phyloP scores from a whole-genome alignment of 2,329 filamentous ascomycete species.

The Colletotrichum sidae region DNA sequence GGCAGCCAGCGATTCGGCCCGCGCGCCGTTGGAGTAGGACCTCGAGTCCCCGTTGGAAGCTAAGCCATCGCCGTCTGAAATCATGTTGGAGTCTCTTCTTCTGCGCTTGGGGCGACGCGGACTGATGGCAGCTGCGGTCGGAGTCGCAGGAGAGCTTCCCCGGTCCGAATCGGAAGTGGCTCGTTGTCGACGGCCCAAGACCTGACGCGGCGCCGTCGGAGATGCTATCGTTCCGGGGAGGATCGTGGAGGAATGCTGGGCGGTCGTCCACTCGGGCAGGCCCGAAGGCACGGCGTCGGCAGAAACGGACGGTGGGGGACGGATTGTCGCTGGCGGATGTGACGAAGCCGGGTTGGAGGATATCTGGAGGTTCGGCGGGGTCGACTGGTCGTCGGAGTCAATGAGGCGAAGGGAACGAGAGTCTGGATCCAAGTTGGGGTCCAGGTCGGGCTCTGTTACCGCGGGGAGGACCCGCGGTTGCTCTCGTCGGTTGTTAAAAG shows the following conservation, averaged over 20 bases:
- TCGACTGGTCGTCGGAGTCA: constrained; percentile 74
- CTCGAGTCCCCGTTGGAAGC: constrained; percentile 65
- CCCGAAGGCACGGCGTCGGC: constrained; percentile 36
- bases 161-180: constrained; percentile 53
- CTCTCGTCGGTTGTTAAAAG: constrained; percentile 32
- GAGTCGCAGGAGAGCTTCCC: constrained; percentile 41
- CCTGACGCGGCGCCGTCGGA: constrained; percentile 49
- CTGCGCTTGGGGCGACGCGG: constrained; percentile 59
- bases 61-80: constrained; percentile 65
- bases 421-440: constrained; percentile 47
- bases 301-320: constrained; percentile 37
- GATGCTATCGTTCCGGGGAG: constrained; percentile 54
- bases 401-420: constrained; percentile 48
- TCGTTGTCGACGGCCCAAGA: constrained; percentile 69
- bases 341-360: constrained; percentile 60
- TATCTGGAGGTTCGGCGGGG: constrained; percentile 63
- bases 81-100: constrained; percentile 72
- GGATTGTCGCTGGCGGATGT: constrained; percentile 48
- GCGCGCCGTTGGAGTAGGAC: constrained; percentile 68
- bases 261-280: constrained; percentile 34
- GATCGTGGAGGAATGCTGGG: constrained; percentile 44
- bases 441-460: constrained; percentile 54
- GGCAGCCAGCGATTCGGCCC: constrained; percentile 52
- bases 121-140: constrained; percentile 40
- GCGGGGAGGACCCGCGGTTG: constrained; percentile 53